A percentile compares a stretch with the other conserved stretches of the same genome.
These are phyloP conservation scores for Pholiota molesta DNA, from an alignment of 768 basidiomycete species.

Conservation along the genomic window DNA sequence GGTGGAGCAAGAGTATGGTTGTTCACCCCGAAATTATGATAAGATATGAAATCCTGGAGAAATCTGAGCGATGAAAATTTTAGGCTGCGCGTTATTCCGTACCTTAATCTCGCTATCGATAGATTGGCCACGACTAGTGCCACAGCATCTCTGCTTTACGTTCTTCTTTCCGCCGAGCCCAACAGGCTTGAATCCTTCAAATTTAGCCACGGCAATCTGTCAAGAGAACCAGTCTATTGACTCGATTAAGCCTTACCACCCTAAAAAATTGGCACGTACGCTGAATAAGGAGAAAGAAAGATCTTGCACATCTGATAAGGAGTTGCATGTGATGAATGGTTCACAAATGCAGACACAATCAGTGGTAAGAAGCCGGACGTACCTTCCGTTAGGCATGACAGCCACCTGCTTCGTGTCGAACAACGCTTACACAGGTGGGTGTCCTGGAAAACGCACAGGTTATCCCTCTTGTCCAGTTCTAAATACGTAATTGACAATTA, in stretches of 20 bases:
- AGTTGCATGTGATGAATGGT: neutral
- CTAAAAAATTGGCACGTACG: slow-evolving; percentile 31
- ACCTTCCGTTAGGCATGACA: slow-evolving; percentile 58
- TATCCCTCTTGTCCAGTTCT: slow-evolving; percentile 48
- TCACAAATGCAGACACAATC: slow-evolving; percentile 10
- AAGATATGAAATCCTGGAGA: no score
- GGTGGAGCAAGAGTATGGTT: slow-evolving; percentile 58
- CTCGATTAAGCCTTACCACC: slow-evolving; percentile 3
- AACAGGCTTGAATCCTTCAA: slow-evolving; percentile 57
- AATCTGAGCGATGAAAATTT: neutral
- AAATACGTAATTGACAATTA: neutral
- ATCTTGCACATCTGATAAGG: slow-evolving; percentile 51
- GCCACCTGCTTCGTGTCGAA: slow-evolving; percentile 50
- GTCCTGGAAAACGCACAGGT: slow-evolving; percentile 25
- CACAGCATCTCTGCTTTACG: slow-evolving; percentile 58
- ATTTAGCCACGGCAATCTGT: slow-evolving; percentile 63
- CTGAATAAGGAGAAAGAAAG: slow-evolving; percentile 51
- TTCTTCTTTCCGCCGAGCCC: slow-evolving; percentile 54
- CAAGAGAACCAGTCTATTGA: slow-evolving; percentile 34
- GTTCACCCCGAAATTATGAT: slow-evolving; percentile 53
- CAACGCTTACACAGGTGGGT: slow-evolving; percentile 44
- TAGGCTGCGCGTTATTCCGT: neutral
- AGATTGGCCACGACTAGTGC: slow-evolving; percentile 66
- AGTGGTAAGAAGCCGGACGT: slow-evolving; percentile 9
- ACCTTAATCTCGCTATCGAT: slow-evolving; percentile 67